These are phyloP conservation scores for Penicillium sp. DNA, from an alignment of 2,329 filamentous ascomycete genomes.

Conservation along the genomic window DNA sequence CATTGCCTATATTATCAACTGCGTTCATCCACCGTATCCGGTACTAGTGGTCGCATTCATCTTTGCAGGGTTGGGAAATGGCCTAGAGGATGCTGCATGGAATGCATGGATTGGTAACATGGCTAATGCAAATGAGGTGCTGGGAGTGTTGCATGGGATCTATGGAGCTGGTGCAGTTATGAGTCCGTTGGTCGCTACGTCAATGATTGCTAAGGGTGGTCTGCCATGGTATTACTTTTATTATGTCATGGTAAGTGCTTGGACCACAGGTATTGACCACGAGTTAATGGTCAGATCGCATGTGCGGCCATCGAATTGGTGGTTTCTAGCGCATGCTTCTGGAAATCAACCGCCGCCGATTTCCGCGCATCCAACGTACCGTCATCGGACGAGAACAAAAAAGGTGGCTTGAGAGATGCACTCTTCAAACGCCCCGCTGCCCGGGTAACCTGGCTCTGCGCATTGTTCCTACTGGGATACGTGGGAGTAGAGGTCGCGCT, in stretches of 20 bases:
- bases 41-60: conserved; percentile 42
- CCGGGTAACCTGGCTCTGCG: conserved; percentile 28
- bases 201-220: conserved; percentile 63
- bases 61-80: conserved; percentile 44
- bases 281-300: conserved; percentile 18
- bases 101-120: conserved; percentile 68
- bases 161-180: conserved; percentile 72
- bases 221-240: conserved; percentile 72
- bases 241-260: conserved; percentile 65
- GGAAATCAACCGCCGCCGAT: conserved; percentile 20
- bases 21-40: conserved; percentile 43
- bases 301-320: conserved; percentile 28
- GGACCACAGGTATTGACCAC: background rate
- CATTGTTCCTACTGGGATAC: conserved; percentile 73
- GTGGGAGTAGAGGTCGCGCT: conserved; percentile 70
- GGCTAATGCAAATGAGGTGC: conserved; percentile 68
- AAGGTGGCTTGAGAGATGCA: conserved; percentile 21
- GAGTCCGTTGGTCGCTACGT: conserved; percentile 67
- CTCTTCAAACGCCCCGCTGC: conserved; percentile 23
- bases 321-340: conserved; percentile 22
- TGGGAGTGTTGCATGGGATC: conserved; percentile 70
- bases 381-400: conserved; percentile 11
- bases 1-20: conserved; percentile 38
- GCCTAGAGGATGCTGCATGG: conserved; percentile 53
- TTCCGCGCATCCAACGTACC: conserved; percentile 15